A percentile compares a stretch with the other conserved stretches of the same genome.
These are phyloP conservation scores for Tetrapisispora nanseiensis DNA, from an alignment of 805 yeast species.

Conservation along the genomic window DNA sequence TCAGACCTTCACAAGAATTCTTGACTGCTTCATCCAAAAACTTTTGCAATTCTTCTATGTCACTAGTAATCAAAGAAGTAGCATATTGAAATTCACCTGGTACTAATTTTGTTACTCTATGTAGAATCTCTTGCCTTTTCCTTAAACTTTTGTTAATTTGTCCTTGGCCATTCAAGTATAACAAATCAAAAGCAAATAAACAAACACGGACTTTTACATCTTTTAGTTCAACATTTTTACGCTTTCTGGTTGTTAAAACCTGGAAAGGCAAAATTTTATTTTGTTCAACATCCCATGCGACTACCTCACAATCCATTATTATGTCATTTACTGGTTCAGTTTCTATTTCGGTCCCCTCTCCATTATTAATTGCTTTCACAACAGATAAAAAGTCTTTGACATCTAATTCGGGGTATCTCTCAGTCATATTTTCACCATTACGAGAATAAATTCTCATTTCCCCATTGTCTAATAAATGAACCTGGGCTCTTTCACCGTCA, in stretches of 20 bases:
- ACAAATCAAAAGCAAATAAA: constrained; percentile 81
- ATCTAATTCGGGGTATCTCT: constrained; percentile 86
- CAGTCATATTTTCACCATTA: constrained; percentile 95
- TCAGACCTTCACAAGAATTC: constrained; percentile 88
- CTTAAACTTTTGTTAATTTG: constrained; percentile 55
- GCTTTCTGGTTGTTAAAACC: constrained; percentile 81
- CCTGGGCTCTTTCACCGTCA: constrained; percentile 96
- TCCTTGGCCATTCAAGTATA: constrained; percentile 65
- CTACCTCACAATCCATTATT: constrained; percentile 93
- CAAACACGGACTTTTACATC: constrained; percentile 89
- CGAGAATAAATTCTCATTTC: constrained; percentile 74
- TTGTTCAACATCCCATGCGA: constrained; percentile 82
- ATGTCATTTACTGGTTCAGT: constrained; percentile 37
- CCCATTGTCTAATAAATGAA: constrained; percentile 63
- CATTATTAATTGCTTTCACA: background rate
- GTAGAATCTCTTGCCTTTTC: constrained; percentile 58
- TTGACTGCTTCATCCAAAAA: constrained; percentile 84
- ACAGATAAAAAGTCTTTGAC: constrained; percentile 47
- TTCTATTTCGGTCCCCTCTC: constrained; percentile 7
- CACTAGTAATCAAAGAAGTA: constrained; percentile 57
- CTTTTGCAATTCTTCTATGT: constrained; percentile 61
- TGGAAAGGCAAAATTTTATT: constrained; percentile 89
- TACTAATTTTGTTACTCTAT: constrained; percentile 45
- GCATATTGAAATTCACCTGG: constrained; percentile 82
- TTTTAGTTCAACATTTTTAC: constrained; percentile 81